Base-by-base conservation (phyloP, 345 rosid species). In the Eucalyptus victrix region DNA sequence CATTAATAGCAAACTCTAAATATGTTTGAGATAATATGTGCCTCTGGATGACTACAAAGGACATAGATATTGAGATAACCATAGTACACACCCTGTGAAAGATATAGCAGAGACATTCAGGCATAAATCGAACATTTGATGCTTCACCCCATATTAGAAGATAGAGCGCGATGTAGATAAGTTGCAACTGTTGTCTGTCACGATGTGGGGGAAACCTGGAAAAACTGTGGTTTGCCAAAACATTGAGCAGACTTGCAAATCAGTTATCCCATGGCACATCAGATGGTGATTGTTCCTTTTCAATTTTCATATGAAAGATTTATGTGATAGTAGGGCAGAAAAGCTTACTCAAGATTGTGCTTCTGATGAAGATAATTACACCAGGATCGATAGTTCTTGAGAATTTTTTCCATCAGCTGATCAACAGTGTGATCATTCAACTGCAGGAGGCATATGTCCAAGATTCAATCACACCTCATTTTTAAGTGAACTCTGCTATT, bases 81-180 rank as follows among this genome's bases (percentile, higher is more conserved):
- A 40, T 76, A 45, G 56, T 28, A 65, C 96, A 16, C 94, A 97
- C 99, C 42, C 94, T 92, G 92, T 98, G 99, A 93, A 98, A 97
- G 87, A 98, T 97, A 94, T 96, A 98, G 96, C 99, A 97, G 89
- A 98, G 90, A 94, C 99, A 98, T 92, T 98, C 99, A 45, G 99
- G 99, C 99, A 98, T 97, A 93, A 98, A 98, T 40, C 99, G 96
- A 86, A 97, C 92, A 92, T 98, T 98, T 91, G 99, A 98, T 90
- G 99, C 99, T 95, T 98, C 99, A 45, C 99, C 99, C 99, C 99
- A 98, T 89, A 98, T 96, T 90, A 98, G 99, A 92, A 97, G 97
- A 92, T 95, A 98, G 76, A 98, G 96, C 13, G 95, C 94, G 86
- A 97, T 94, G 90, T 97, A 98, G 89, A 98, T 89, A 91, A 98